Conservation (phyloP, 164 flowering plant genomes). For the Tinospora cordifolia region DNA sequence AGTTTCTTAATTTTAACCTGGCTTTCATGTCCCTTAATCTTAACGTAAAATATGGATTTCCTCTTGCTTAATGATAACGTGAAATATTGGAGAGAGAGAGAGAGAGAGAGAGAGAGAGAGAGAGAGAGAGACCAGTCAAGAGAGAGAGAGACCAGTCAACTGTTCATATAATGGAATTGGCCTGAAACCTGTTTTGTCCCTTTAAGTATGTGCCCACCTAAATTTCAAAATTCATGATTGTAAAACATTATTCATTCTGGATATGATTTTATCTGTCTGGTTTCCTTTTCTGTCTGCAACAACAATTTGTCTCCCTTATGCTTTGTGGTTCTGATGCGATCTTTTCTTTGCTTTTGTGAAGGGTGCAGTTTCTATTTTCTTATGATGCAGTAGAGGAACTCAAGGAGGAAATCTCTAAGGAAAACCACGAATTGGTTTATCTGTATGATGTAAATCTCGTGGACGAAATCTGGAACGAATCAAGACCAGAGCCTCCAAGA, state of each 20-base stretch:
- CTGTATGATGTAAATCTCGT: slow-evolving; percentile 66
- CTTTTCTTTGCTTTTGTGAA: slow-evolving; percentile 48
- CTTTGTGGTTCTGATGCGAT: slow-evolving; percentile 32
- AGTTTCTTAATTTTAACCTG: not conserved
- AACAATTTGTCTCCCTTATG: not conserved
- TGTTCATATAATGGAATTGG: not conserved
- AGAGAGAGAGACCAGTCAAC: not conserved
- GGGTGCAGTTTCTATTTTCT: slow-evolving; percentile 96
- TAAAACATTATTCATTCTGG: too few relatives aligned
- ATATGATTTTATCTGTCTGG: not conserved
- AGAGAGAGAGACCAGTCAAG: too few relatives aligned
- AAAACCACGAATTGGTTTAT: slow-evolving; percentile 66
- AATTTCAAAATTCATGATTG: not conserved
- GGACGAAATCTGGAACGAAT: slow-evolving; percentile 84
- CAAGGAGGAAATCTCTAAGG: slow-evolving; percentile 55
- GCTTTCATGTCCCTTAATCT: not conserved
- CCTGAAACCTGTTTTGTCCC: not conserved
- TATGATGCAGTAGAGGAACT: slow-evolving; percentile 86
- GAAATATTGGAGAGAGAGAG: too few relatives aligned
- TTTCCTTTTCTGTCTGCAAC: not conserved
- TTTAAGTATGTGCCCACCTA: not conserved
- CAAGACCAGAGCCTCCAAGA: slow-evolving; percentile 67
- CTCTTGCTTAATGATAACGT: too few relatives aligned
- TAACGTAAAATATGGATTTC: too few relatives aligned
- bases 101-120: too few relatives aligned